Evolutionary conservation across 2,329 filamentous ascomycete genomes (phyloP).

Genomic region (Ophiognomonia clavigignenti-juglandacearum): DNA sequence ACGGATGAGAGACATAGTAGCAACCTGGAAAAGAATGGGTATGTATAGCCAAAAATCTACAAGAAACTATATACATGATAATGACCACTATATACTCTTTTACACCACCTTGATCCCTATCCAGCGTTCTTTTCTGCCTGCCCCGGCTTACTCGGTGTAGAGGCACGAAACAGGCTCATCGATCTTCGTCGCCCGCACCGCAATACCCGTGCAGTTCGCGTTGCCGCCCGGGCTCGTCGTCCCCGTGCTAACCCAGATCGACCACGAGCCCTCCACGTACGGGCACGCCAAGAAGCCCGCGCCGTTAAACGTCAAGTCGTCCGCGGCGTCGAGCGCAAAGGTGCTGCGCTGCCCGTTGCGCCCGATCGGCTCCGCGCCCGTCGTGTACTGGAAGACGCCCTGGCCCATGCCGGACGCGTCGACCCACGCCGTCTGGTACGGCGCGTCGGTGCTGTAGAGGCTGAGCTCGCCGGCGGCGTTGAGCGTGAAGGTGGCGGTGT

Average conservation of each 20-base stretch:
- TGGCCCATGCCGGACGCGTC: conserved; percentile 57
- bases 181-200: conserved; percentile 19
- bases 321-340: conserved; percentile 39
- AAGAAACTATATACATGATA: no score
- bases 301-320: conserved; percentile 42
- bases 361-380: conserved; percentile 33
- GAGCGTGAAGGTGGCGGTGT: conserved; percentile 47
- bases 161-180: not conserved
- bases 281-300: conserved; percentile 49
- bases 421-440: conserved; percentile 44
- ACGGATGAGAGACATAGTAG: no score
- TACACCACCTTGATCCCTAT: not conserved
- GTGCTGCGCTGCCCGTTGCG: conserved; percentile 39
- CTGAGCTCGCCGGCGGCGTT: conserved; percentile 36
- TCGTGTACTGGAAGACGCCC: conserved; percentile 49
- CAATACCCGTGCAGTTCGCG: conserved; percentile 32
- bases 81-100: no score
- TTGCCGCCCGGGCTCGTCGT: conserved; percentile 30
- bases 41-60: no score
- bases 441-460: conserved; percentile 39
- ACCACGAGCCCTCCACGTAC: conserved; percentile 36
- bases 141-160: not conserved
- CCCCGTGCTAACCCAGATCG: conserved; percentile 31
- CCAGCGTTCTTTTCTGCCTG: not conserved
- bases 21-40: no score